phyloP scores from a whole-genome alignment of 768 basidiomycete species.

The Tulasnella sp. region DNA sequence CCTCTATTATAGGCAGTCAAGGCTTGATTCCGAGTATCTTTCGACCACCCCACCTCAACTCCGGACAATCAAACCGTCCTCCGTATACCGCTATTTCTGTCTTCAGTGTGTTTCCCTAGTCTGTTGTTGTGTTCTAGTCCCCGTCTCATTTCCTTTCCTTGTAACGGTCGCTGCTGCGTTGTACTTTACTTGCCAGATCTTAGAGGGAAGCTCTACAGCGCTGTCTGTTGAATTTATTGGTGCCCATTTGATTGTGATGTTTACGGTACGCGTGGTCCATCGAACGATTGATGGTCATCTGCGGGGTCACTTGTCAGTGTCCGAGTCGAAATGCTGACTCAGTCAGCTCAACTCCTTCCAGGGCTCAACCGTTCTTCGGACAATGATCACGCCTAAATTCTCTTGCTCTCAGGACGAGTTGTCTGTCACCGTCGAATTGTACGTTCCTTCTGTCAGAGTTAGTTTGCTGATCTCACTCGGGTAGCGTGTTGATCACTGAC shows the following conservation, averaged over 20 bases:
- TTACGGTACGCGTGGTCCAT: too few relatives aligned
- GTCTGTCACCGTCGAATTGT: slow-evolving; percentile 45
- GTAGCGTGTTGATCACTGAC: not conserved
- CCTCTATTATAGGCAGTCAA: not conserved
- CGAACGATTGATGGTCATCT: too few relatives aligned
- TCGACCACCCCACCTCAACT: not conserved
- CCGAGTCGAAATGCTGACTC: too few relatives aligned
- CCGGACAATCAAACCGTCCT: not conserved
- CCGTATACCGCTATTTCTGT: not conserved
- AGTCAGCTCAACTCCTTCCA: too few relatives aligned
- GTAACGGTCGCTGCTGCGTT: too few relatives aligned
- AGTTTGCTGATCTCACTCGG: slow-evolving; percentile 13
- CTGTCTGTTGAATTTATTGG: too few relatives aligned
- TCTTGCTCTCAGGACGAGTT: slow-evolving; percentile 49
- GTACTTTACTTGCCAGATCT: too few relatives aligned
- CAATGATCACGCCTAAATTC: slow-evolving; percentile 69
- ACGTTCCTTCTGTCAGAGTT: slow-evolving; percentile 58
- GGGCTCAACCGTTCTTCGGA: too few relatives aligned
- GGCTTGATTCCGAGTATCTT: not conserved
- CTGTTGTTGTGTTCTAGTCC: not conserved
- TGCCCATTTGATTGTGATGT: too few relatives aligned
- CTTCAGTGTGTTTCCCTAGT: not conserved
- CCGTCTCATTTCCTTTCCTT: not conserved
- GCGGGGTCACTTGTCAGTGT: too few relatives aligned
- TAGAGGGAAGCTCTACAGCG: too few relatives aligned